Conservation (phyloP, 2,329 filamentous ascomycete genomes). For the Phaeoacremonium minimum region DNA sequence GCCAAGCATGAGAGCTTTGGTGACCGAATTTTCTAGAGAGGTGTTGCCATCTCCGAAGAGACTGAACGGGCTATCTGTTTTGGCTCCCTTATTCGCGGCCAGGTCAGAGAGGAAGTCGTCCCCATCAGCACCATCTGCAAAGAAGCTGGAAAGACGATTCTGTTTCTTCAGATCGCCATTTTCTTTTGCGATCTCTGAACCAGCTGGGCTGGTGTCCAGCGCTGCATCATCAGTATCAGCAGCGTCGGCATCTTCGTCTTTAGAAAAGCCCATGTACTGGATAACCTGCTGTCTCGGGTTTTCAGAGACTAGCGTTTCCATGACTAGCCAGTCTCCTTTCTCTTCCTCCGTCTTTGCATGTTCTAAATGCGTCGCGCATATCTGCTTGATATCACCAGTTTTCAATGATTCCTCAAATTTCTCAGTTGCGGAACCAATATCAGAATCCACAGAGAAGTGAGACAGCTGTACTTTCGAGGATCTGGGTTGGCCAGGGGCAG, state of each 20-base stretch:
- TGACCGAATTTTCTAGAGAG: conserved; percentile 79
- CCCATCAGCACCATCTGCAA: conserved; percentile 66
- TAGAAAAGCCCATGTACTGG: conserved; percentile 83
- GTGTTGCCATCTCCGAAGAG: conserved; percentile 83
- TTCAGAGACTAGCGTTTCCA: conserved; percentile 79
- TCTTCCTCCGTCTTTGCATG: conserved; percentile 81
- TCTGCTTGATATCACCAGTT: conserved; percentile 68
- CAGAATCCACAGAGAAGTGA: conserved; percentile 83
- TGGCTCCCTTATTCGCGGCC: conserved; percentile 82
- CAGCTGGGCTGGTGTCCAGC: conserved; percentile 38
- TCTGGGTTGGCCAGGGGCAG: conserved; percentile 57
- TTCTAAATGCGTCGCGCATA: conserved; percentile 76
- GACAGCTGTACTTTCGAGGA: conserved; percentile 79
- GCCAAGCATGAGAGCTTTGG: conserved; percentile 81
- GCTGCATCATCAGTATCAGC: conserved; percentile 36
- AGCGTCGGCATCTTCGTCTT: conserved; percentile 45
- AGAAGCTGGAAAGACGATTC: conserved; percentile 73
- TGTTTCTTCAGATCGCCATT: conserved; percentile 37
- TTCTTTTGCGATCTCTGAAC: conserved; percentile 21
- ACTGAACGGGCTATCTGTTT: conserved; percentile 91
- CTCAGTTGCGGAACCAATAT: conserved; percentile 77
- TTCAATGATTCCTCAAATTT: conserved; percentile 81
- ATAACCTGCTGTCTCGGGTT: conserved; percentile 84
- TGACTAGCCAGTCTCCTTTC: conserved; percentile 92
- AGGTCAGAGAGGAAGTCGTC: conserved; percentile 86